Evolutionary conservation across 2,329 filamentous ascomycete species (phyloP), one percentile per base, ranked within the genome.

Genomic region (Penicillium sp.): DNA sequence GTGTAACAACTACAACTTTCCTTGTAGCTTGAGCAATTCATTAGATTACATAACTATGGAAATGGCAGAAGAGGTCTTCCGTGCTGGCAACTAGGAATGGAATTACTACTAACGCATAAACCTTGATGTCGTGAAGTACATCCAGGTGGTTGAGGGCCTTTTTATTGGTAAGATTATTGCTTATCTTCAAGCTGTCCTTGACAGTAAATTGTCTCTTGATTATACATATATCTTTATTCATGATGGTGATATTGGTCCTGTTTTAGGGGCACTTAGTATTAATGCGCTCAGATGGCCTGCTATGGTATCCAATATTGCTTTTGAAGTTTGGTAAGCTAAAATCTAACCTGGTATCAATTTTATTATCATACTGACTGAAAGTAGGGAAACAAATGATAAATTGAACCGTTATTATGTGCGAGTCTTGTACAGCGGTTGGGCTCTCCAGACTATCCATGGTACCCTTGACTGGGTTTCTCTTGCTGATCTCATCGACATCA

Each of bases 81-180:
- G 72, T 28, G 71, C 71, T 1, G 72, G 72, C 5, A 72, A 74
- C 48, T 74, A 72, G 72, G 70, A 73, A 52, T 74, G 71, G 68
- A 74, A 74, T 47, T 74, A 74, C 60, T 73, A 69, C 61, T 74
- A 69, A 70, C 67, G 71, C 7, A 59, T 60, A 2, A 74, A 69
- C 42, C 62, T 64, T 0, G 64, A 73, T 42, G 71, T 63, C 3
- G 63, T 61, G 16, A 63, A 64, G 47, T 74, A 74, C 43, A 74
- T 74, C 35, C 69, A 70, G 54, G 58, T 69, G 1, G 66, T 71
- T 1, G 67, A 74, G 53, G 72, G 72, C 8, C 55, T 73, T 9
- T 74, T 74, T 26, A 71, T 74, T 35, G 66, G 68, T 0, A 71
- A 74, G 55, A 67, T 74, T 1, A 50, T 74, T n/a, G 54, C 61